Percentiles rank a stretch among this genome's conserved stretches.
These are phyloP conservation scores for Pseudogymnoascus sp. DNA, from an alignment of 2,329 filamentous ascomycete species.

Conservation along the genomic window DNA sequence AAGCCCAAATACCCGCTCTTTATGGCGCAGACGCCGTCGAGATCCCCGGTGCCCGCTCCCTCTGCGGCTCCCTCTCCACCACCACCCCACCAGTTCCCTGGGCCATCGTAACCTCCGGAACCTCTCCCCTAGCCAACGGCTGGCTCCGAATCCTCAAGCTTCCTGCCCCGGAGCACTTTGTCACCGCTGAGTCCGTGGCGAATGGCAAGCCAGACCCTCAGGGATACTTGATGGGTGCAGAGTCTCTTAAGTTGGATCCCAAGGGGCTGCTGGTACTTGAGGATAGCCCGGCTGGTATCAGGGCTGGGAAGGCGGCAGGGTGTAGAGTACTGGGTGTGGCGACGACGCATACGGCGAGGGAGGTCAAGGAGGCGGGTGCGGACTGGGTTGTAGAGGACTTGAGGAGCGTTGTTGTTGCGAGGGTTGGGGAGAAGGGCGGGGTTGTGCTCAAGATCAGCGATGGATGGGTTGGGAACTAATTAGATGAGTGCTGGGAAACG, in stretches of 20 bases:
- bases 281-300: constrained; percentile 62
- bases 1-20: constrained; percentile 67
- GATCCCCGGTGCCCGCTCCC: constrained; percentile 70
- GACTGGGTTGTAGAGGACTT: constrained; percentile 65
- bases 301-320: constrained; percentile 63
- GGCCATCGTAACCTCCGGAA: constrained; percentile 81
- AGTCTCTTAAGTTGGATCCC: constrained; percentile 38
- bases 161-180: constrained; percentile 56
- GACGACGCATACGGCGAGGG: constrained; percentile 56
- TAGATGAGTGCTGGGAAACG: background rate
- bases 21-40: constrained; percentile 75
- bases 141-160: constrained; percentile 65
- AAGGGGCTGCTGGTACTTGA: constrained; percentile 54
- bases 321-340: constrained; percentile 60
- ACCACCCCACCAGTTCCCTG: constrained; percentile 49
- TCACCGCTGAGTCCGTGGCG: constrained; percentile 69
- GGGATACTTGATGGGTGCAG: constrained; percentile 64
- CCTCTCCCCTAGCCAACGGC: constrained; percentile 57
- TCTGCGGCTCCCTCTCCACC: constrained; percentile 61
- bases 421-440: constrained; percentile 32
- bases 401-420: constrained; percentile 48
- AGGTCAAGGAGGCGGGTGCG: constrained; percentile 55
- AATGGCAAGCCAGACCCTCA: constrained; percentile 71
- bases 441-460: constrained; percentile 24
- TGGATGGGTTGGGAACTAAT: constrained; percentile 14